Evolutionary conservation across 148 eudicot species (phyloP).

Genomic region (Cornus suecica): DNA sequence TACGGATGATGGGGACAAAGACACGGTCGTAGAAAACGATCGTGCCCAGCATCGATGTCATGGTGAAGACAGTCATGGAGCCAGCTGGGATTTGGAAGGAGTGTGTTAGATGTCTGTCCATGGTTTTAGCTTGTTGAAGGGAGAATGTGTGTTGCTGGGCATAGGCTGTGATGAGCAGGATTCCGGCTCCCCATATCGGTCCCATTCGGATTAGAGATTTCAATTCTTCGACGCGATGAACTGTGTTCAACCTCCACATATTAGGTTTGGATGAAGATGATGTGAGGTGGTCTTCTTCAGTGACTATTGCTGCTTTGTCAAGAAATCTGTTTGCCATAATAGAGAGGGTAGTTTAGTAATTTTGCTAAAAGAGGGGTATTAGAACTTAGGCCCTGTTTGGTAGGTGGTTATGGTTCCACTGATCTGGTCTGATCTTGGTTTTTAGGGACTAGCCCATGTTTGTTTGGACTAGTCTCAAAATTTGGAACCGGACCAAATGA

Average conservation of each 20-base stretch:
- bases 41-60: conserved; percentile 59
- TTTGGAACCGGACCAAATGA: no score
- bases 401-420: no score
- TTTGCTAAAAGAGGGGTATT: no score
- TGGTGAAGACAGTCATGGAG: conserved; percentile 70
- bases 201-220: conserved; percentile 76
- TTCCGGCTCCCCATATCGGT: conserved; percentile 93
- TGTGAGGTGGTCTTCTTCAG: conserved; percentile 37
- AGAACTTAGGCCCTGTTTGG: no score
- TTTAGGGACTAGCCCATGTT: no score
- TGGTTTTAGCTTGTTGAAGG: conserved; percentile 76
- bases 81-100: conserved; percentile 80
- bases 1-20: conserved; percentile 54
- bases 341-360: no score
- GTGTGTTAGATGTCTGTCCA: conserved; percentile 67
- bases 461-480: no score
- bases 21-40: conserved; percentile 69
- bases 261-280: conserved; percentile 33
- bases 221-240: conserved; percentile 90
- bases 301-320: conserved; percentile 79
- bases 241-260: conserved; percentile 63
- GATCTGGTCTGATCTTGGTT: no score
- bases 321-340: conserved; percentile 46
- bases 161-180: conserved; percentile 67
- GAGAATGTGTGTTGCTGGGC: conserved; percentile 84